A percentile compares a stretch with the other conserved stretches of the same genome.
Conservation (phyloP, 2,329 filamentous ascomycete species). For the Rasamsonia emersonii region DNA sequence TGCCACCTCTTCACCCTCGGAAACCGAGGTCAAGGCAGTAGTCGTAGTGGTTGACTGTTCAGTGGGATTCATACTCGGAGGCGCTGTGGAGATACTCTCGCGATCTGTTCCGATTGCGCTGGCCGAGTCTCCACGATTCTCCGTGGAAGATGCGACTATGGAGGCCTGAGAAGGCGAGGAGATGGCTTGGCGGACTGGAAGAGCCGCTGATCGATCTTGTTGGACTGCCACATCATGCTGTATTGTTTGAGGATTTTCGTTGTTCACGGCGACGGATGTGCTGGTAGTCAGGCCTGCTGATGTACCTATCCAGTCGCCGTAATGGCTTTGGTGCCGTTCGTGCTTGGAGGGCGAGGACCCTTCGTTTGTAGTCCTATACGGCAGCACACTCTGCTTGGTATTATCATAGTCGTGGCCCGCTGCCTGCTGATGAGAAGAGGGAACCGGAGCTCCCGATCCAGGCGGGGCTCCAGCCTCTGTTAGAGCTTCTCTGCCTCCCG, state of each 20-base stretch:
- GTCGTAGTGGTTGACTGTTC: neutral
- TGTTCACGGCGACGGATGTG: no score
- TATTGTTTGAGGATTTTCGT: no score
- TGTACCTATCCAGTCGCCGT: slow-evolving; percentile 47
- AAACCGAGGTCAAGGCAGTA: slow-evolving; percentile 3
- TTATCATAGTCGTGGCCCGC: slow-evolving; percentile 10
- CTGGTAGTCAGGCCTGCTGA: no score
- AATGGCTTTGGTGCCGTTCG: slow-evolving; percentile 32
- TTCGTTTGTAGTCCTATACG: slow-evolving; percentile 9
- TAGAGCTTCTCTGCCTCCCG: slow-evolving; percentile 55
- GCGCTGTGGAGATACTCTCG: no score
- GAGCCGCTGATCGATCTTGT: slow-evolving; percentile 13
- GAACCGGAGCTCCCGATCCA: slow-evolving; percentile 31
- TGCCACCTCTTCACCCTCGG: slow-evolving; percentile 2
- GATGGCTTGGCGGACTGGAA: slow-evolving; percentile 12
- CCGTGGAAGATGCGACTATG: slow-evolving; percentile 8
- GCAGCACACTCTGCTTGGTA: slow-evolving; percentile 6
- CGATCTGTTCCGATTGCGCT: no score
- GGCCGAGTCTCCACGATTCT: slow-evolving; percentile 14
- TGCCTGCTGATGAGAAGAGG: slow-evolving; percentile 27
- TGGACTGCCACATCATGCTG: slow-evolving; percentile 8
- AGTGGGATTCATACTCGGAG: no score
- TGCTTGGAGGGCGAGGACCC: slow-evolving; percentile 6
- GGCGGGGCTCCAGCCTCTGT: slow-evolving; percentile 51
- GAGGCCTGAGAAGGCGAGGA: slow-evolving; percentile 11